phyloP scores from a whole-genome alignment of 768 basidiomycete genomes.

The Dentipellis fragilis region DNA sequence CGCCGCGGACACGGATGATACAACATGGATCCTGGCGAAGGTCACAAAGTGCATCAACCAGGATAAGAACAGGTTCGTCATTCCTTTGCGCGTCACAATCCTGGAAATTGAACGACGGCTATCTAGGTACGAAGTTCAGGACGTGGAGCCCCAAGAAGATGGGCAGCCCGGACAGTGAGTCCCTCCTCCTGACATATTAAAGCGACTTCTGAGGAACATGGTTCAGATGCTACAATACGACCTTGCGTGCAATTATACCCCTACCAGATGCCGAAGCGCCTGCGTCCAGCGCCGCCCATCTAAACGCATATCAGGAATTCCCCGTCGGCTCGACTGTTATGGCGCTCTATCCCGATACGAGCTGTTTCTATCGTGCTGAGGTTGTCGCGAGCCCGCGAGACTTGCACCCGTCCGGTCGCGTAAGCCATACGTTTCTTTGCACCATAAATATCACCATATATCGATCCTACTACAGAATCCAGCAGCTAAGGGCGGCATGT shows the following conservation, averaged over 20 bases:
- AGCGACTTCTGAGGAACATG: neutral
- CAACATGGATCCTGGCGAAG: conserved; percentile 71
- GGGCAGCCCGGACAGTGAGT: conserved; percentile 53
- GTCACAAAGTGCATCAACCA: conserved; percentile 60
- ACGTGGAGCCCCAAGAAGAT: conserved; percentile 75
- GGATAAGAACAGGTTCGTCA: conserved; percentile 58
- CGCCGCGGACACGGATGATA: conserved; percentile 34
- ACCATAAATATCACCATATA: conserved; percentile 10
- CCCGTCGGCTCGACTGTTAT: conserved; percentile 63
- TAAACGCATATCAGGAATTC: conserved; percentile 65
- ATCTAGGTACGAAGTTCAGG: conserved; percentile 74
- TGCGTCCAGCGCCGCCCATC: conserved; percentile 49
- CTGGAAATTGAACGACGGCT: neutral
- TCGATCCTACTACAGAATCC: conserved; percentile 2
- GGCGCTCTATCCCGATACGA: conserved; percentile 87
- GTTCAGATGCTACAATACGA: conserved; percentile 56
- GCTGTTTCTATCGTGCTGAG: conserved; percentile 83
- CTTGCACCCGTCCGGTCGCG: conserved; percentile 25
- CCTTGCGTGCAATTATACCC: conserved; percentile 63
- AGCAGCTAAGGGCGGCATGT: conserved; percentile 42
- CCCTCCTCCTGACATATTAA: neutral
- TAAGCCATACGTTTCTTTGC: conserved; percentile 14
- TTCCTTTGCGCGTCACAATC: neutral
- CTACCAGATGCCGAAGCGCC: conserved; percentile 63
- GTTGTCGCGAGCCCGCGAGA: conserved; percentile 61